Evolutionary conservation across 73 alveolate genomes (phyloP), one percentile per base, ranked within the genome.

Genomic region (Urostyla sp.): DNA sequence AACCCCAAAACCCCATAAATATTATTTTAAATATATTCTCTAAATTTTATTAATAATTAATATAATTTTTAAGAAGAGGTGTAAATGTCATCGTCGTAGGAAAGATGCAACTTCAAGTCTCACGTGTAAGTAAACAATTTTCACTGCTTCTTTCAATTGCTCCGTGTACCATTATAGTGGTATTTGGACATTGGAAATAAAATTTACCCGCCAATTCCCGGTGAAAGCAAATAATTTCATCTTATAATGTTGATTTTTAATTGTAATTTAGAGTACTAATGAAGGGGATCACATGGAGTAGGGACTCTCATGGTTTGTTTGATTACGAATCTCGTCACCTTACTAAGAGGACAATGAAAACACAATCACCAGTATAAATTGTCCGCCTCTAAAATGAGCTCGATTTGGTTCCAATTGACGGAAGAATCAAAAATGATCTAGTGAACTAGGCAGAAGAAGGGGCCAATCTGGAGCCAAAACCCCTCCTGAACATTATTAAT

Each of bases 221-320:
- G 52, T 40, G 15, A 10, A 11, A 40, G 20, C 52, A 40, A 16
- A 40, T 11, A 40, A 18, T 60, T 21, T 57, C 40, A 60, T 21
- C 28, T 40, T 66, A n/a, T 66, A 13, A 44, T 66, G 23, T 2
- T n/a, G 55, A 13, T 6, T 21, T 40, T 43, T 40, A 43, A 18
- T 32, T 40, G n/a, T 16, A 24, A 3, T 66, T 15, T 66, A 85
- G 93, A 16, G 90, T 85, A 20, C 37, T 54, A 0, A 88, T 88
- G 88, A 55, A 69, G 30, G 82, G 89, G 2, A 81, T 58, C 18
- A 90, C 94, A 24, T 90, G 96, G 94, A 36, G 77, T 7, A 30
- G 94, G 59, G 94, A 90, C 66, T 90, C 96, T 11, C 92, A 90
- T 53, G 96, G 95, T 3, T 73, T 90, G 8, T 90, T 87, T 53